Percentiles rank a stretch among this genome's conserved stretches.
phyloP scores from a whole-genome alignment of 2,329 filamentous ascomycete species.

The Aspergillus aculeatus region DNA sequence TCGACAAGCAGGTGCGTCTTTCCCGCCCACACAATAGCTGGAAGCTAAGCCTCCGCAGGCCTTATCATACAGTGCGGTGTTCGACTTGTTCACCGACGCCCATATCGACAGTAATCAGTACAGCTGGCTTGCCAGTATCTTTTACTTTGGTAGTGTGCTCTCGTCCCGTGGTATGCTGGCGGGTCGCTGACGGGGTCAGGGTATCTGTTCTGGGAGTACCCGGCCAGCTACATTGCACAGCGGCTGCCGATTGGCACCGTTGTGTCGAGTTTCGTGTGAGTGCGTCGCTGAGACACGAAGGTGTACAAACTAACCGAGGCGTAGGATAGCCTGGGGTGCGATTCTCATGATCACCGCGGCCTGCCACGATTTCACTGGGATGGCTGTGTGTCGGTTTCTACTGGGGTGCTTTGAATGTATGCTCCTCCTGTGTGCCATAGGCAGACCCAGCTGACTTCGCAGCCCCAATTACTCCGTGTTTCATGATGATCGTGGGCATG shows the following conservation, averaged over 20 bases:
- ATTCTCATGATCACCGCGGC: slow-evolving; percentile 48
- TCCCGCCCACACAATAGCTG: no score
- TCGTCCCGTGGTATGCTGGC: no score
- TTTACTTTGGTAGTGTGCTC: slow-evolving; percentile 49
- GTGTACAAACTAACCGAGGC: background rate
- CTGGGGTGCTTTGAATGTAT: slow-evolving; percentile 47
- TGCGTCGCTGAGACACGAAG: background rate
- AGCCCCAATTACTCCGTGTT: slow-evolving; percentile 49
- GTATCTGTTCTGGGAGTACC: slow-evolving; percentile 46
- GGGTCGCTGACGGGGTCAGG: slow-evolving; percentile 10
- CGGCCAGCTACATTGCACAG: slow-evolving; percentile 38
- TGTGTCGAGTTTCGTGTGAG: slow-evolving; percentile 17
- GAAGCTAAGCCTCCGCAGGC: slow-evolving; percentile 35
- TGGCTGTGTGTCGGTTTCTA: slow-evolving; percentile 48
- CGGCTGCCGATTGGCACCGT: slow-evolving; percentile 24
- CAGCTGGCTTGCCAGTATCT: slow-evolving; percentile 56
- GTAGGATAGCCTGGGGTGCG: slow-evolving; percentile 42
- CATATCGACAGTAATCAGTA: slow-evolving; percentile 47
- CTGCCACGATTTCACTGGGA: slow-evolving; percentile 42
- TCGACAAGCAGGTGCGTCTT: slow-evolving; percentile 46
- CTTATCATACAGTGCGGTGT: slow-evolving; percentile 55
- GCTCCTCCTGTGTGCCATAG: background rate
- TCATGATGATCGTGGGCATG: slow-evolving; percentile 53
- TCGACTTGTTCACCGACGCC: slow-evolving; percentile 54
- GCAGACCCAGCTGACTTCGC: background rate